Percentiles rank a stretch among this genome's conserved stretches.
phyloP scores from a whole-genome alignment of 202 grass and related monocot genomes.

The Digitaria exilis region DNA sequence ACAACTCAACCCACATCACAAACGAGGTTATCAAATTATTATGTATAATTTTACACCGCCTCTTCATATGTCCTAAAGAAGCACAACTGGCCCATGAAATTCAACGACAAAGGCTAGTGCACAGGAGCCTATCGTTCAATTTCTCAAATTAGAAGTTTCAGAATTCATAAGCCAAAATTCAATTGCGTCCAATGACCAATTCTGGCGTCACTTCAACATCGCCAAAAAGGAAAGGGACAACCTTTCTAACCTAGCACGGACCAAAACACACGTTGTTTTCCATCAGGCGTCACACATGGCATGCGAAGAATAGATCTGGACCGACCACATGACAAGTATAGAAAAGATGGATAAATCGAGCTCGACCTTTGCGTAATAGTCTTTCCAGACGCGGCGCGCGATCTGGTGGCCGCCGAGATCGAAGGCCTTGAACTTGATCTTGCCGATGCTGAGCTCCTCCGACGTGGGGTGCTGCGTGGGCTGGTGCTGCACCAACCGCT shows the following conservation, averaged over 20 bases:
- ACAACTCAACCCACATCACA: neutral
- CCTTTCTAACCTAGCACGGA: neutral
- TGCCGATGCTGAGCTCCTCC: slow-evolving; percentile 95
- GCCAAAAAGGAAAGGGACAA: neutral
- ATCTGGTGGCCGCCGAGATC: slow-evolving; percentile 95
- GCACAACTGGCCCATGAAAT: neutral
- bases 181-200: neutral
- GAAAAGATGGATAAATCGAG: neutral
- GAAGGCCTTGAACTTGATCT: slow-evolving; percentile 98
- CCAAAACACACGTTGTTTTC: neutral
- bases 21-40: neutral
- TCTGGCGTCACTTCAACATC: neutral
- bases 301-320: slow-evolving; percentile 27
- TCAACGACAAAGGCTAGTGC: neutral
- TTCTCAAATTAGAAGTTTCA: neutral
- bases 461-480: slow-evolving; percentile 92
- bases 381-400: slow-evolving; percentile 90
- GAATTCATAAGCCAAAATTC: neutral
- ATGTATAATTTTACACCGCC: neutral
- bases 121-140: neutral
- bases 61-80: neutral
- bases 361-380: slow-evolving; percentile 89
- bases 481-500: slow-evolving; percentile 95
- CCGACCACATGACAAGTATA: neutral
- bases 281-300: neutral